Base-by-base conservation (phyloP, 2,329 filamentous ascomycete genomes). In the Metarhizium sp. region DNA sequence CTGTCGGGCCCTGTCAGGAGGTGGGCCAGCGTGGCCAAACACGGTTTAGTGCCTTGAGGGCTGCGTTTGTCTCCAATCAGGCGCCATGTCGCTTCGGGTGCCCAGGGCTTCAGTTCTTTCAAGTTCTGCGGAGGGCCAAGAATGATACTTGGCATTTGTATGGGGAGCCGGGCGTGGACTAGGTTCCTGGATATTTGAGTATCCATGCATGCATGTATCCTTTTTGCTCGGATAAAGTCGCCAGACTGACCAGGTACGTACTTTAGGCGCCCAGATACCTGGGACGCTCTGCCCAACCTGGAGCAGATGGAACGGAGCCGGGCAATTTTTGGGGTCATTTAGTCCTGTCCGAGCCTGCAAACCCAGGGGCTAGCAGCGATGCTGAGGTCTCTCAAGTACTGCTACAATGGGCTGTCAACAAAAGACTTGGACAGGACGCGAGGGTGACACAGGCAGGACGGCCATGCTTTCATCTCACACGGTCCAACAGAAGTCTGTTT, bases 231-330 rank as follows among this genome's bases (percentile, higher is more conserved):
- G 16, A 40, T 16, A 14, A 38, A 38, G 30, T 50, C 48, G 30
- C 32, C 29, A 36, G 30, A 6, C 13, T 6, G 16, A 29, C 5
- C 32, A 18, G 48, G 16, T 38, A 38, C 48, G 48, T 50, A 38
- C 25, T 25, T 25, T 25, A 25, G 25, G 25, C 25, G 25, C 48
- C 48, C 4, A 20, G 6, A 10, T 20, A 11, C 40, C 6, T 16
- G n/a, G 4, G 8, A 2, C 6, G 4, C 7, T 20, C 25, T 25
- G 25, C 29, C 47, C 3, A 14, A 49, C 6, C 13, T 6, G 25
- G 25, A 34, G 6, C 6, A 25, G 18, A 36, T 20, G 29, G 36
- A 54, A 54, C 53, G 53, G 53, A 54, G 53, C 47, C 53, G 47
- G 53, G 47, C 48, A 45, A 54, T 50, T 45, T 29, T 1, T 10